These are phyloP conservation scores for Clitopilus hobsonii DNA, from an alignment of 768 basidiomycete genomes.

Conservation along the genomic window DNA sequence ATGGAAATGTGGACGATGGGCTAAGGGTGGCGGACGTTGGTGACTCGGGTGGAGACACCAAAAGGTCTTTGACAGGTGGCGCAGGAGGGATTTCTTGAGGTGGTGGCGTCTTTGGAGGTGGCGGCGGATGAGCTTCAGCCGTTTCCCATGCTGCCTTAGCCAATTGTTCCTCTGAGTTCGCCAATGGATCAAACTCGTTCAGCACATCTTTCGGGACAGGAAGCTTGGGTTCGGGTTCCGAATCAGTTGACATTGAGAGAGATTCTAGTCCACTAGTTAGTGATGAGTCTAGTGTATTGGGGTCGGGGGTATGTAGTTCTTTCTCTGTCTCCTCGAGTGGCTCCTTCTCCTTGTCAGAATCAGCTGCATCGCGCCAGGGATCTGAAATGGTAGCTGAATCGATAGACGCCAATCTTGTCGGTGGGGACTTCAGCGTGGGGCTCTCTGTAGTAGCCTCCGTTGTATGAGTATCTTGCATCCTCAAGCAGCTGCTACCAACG, in stretches of 20 bases:
- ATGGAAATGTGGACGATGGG: slow-evolving; percentile 48
- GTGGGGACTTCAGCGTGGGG: not conserved
- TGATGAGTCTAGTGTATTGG: slow-evolving; percentile 34
- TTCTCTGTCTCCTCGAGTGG: slow-evolving; percentile 14
- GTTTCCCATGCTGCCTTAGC: slow-evolving; percentile 64
- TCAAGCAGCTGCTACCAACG: slow-evolving; percentile 4
- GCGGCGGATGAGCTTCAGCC: slow-evolving; percentile 59
- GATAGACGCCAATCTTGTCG: not conserved
- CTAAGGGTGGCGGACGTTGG: slow-evolving; percentile 23
- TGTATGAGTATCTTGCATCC: not conserved
- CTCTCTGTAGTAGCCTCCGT: not conserved
- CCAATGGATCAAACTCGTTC: slow-evolving; percentile 67
- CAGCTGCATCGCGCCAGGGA: slow-evolving; percentile 33
- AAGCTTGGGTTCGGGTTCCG: slow-evolving; percentile 12
- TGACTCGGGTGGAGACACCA: slow-evolving; percentile 19
- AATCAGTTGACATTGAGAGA: slow-evolving; percentile 13
- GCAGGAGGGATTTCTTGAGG: slow-evolving; percentile 12
- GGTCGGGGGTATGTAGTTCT: slow-evolving; percentile 36
- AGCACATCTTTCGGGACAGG: slow-evolving; percentile 40
- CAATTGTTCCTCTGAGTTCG: slow-evolving; percentile 48
- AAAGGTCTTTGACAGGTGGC: slow-evolving; percentile 30
- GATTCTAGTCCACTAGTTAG: slow-evolving; percentile 32
- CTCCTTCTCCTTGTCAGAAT: slow-evolving; percentile 13
- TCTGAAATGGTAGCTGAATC: slow-evolving; percentile 25
- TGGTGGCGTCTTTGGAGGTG: slow-evolving; percentile 31